Evolutionary conservation across 768 basidiomycete genomes (phyloP), one percentile per base, ranked within the genome.

Genomic region (Suillus weaverae): DNA sequence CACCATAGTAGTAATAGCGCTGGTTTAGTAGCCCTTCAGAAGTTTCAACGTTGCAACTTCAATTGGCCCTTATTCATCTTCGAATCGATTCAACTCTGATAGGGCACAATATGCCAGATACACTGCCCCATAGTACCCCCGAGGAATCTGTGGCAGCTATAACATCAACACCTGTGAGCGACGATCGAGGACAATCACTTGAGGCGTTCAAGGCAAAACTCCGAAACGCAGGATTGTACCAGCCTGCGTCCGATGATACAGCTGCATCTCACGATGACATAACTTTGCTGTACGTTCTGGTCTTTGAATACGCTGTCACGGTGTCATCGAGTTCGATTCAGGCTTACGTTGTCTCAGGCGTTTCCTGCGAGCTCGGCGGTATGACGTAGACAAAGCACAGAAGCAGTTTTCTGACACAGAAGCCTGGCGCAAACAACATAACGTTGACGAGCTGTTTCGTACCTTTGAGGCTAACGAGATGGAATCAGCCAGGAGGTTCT

Each of bases 351-450:
- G 64, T 44, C 38, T n/a, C 73, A 94, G 93, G 32, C 90, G 94
- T 13, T 95, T 94, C 72, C 84, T 95, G 3, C 85, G 92, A n/a
- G 94, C 94, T 6, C 81, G 94, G 64, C 81, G 81, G 63, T 94
- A 87, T 72, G 84, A 91, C 65, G 77, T 83, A 16, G 69, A 75
- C 22, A 84, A 85, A 64, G 92, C 92, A 0, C 80, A 85, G 74
- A 84, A 85, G 65, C 91, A 94, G 71, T 94, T 94, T 71, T 74
- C 85, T 2, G 83, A 84, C 18, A 79, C 89, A 0, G 86, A 89
- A 70, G 79, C 80, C 5, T 95, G 94, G 94, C 79, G 91, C 66
- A 80, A 80, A 69, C 77, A 84, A 70, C 79, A 89, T 70, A 74
- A 85, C 38, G 86, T 94, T 3, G 82, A 85, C 36, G 79, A 80